Evolutionary conservation across 2,329 filamentous ascomycete genomes (phyloP).

Genomic region (Alternaria brassicae): DNA sequence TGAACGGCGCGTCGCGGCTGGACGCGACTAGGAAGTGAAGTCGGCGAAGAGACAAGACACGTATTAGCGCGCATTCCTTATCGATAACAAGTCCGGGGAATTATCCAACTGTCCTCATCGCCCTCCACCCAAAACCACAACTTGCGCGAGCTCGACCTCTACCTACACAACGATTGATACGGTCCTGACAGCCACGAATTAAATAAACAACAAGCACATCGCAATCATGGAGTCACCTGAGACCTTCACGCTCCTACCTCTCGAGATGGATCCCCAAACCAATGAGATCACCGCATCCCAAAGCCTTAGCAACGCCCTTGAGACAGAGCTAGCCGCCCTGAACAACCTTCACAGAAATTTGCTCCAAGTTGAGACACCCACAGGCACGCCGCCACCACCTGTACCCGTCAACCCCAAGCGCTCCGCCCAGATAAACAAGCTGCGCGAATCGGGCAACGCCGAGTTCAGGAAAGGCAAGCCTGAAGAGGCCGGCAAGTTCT

Average conservation of each 20-base stretch:
- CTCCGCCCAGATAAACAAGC: slow-evolving; percentile 83
- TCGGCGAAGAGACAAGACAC: slow-evolving; percentile 9
- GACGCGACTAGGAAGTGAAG: not conserved
- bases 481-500: slow-evolving; percentile 78
- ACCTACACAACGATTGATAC: not conserved
- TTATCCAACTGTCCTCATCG: slow-evolving; percentile 36
- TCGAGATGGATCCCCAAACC: slow-evolving; percentile 80
- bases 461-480: slow-evolving; percentile 80
- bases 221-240: slow-evolving; percentile 55
- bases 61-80: slow-evolving; percentile 21
- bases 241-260: slow-evolving; percentile 81
- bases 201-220: not conserved
- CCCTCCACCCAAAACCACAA: slow-evolving; percentile 5
- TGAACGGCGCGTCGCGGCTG: not conserved
- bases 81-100: slow-evolving; percentile 23
- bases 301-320: slow-evolving; percentile 48
- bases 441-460: slow-evolving; percentile 85
- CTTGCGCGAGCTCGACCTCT: not conserved
- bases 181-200: not conserved
- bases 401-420: slow-evolving; percentile 94
- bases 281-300: slow-evolving; percentile 70
- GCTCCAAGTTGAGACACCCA: slow-evolving; percentile 68
- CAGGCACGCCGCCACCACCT: slow-evolving; percentile 78
- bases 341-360: slow-evolving; percentile 81
- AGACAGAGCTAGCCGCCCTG: slow-evolving; percentile 67